These are phyloP conservation scores for Lipomyces oligophaga DNA, from an alignment of 805 yeast species.

Conservation along the genomic window DNA sequence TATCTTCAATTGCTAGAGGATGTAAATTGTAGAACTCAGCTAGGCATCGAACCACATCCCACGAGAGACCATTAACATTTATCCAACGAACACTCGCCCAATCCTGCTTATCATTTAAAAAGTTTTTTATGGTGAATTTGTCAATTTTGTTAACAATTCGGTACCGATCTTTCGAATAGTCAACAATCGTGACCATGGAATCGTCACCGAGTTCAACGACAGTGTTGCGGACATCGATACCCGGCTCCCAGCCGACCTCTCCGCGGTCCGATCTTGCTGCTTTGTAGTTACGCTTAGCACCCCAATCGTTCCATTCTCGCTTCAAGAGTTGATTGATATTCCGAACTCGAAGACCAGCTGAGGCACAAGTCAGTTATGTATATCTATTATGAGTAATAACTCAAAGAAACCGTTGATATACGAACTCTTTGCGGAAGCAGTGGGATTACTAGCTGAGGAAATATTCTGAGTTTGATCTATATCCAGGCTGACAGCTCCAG, in stretches of 20 bases:
- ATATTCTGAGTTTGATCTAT: too few relatives aligned
- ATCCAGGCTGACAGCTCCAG: too few relatives aligned
- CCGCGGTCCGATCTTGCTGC: slow-evolving; percentile 13
- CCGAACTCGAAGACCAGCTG: slow-evolving; percentile 6
- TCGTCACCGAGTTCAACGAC: slow-evolving; percentile 51
- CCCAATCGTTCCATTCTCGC: slow-evolving; percentile 27
- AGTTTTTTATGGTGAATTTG: slow-evolving; percentile 33
- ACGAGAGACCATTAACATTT: slow-evolving; percentile 57
- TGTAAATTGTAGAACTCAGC: slow-evolving; percentile 48
- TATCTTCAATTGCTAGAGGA: slow-evolving; percentile 56
- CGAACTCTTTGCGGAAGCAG: too few relatives aligned
- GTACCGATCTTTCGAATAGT: slow-evolving; percentile 45
- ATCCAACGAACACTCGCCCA: slow-evolving; percentile 32
- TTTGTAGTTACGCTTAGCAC: slow-evolving; percentile 22
- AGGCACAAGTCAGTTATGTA: too few relatives aligned
- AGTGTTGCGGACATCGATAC: slow-evolving; percentile 50
- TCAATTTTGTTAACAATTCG: slow-evolving; percentile 44
- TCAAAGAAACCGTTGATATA: too few relatives aligned
- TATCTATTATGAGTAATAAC: too few relatives aligned
- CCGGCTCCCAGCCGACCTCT: slow-evolving; percentile 53
- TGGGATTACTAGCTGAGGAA: too few relatives aligned
- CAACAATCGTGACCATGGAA: slow-evolving; percentile 52
- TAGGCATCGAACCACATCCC: slow-evolving; percentile 54
- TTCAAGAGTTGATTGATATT: slow-evolving; percentile 19
- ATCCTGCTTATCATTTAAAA: slow-evolving; percentile 18